Conservation (phyloP, 331 rosid genomes). For the Pyrus hybrid region DNA sequence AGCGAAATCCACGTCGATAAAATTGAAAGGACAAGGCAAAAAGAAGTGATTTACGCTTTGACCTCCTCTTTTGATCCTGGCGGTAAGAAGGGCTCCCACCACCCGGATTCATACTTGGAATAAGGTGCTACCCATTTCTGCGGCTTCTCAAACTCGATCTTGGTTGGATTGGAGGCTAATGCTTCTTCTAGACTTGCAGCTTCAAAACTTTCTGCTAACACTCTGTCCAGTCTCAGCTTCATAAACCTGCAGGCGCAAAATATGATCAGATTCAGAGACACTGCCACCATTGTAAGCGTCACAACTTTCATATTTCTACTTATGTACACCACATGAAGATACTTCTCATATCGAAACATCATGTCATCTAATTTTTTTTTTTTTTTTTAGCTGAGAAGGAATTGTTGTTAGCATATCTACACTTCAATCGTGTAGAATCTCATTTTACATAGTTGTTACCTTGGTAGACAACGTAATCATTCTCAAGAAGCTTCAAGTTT, state of each 20-base stretch:
- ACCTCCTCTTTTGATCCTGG: constrained; percentile 52
- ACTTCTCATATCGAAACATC: background rate
- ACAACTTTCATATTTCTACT: background rate
- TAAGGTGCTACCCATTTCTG: constrained; percentile 94
- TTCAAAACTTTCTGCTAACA: constrained; percentile 62
- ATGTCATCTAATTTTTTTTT: background rate
- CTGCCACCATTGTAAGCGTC: background rate
- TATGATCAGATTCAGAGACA: background rate
- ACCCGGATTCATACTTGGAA: constrained; percentile 73
- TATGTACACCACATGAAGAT: background rate
- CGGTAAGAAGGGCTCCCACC: constrained; percentile 84
- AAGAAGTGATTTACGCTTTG: constrained; percentile 30
- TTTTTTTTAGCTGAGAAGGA: background rate
- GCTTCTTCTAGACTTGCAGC: constrained; percentile 76
- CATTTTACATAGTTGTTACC: background rate
- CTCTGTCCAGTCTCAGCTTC: constrained; percentile 97
- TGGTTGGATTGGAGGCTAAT: constrained; percentile 70
- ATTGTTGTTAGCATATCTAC: background rate
- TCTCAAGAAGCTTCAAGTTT: background rate
- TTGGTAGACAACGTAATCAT: background rate
- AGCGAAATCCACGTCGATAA: constrained; percentile 13
- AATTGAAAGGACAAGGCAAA: constrained; percentile 11
- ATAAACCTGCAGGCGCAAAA: constrained; percentile 58
- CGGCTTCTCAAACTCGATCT: constrained; percentile 72
- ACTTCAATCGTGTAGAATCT: background rate